These are phyloP conservation scores for Melampsora medusae DNA, from an alignment of 1,284 basidiomycete species.

Conservation along the genomic window DNA sequence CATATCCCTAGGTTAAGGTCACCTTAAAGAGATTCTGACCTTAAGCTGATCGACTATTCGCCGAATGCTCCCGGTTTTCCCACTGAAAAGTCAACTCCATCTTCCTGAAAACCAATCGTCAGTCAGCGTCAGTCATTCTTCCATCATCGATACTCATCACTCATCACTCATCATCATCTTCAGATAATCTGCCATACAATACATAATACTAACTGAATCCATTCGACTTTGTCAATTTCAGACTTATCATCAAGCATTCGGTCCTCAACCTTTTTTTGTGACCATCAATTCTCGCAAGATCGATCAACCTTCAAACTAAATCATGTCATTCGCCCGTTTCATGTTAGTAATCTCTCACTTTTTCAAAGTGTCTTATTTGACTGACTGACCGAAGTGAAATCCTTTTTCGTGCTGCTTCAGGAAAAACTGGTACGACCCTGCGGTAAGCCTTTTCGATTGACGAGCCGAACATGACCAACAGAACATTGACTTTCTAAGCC, in stretches of 20 bases:
- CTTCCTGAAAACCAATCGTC: conserved; percentile 4
- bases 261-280: too few relatives aligned
- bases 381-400: neutral
- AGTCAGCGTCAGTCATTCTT: neutral
- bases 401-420: neutral
- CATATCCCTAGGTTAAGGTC: too few relatives aligned
- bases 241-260: too few relatives aligned
- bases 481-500: neutral
- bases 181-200: neutral
- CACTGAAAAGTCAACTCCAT: neutral
- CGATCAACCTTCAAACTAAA: neutral
- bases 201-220: neutral
- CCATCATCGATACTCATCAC: neutral
- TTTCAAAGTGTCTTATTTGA: neutral
- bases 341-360: conserved; percentile 7
- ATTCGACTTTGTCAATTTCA: too few relatives aligned
- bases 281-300: too few relatives aligned
- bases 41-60: too few relatives aligned
- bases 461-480: neutral
- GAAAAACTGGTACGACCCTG: conserved; percentile 42
- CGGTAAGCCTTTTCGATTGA: conserved; percentile 6
- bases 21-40: too few relatives aligned
- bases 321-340: conserved; percentile 32
- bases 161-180: neutral
- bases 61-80: too few relatives aligned